A percentile compares a stretch with the other conserved stretches of the same genome.
These are phyloP conservation scores for Crassisporium funariophilum DNA, from an alignment of 768 basidiomycete genomes.

Conservation along the genomic window DNA sequence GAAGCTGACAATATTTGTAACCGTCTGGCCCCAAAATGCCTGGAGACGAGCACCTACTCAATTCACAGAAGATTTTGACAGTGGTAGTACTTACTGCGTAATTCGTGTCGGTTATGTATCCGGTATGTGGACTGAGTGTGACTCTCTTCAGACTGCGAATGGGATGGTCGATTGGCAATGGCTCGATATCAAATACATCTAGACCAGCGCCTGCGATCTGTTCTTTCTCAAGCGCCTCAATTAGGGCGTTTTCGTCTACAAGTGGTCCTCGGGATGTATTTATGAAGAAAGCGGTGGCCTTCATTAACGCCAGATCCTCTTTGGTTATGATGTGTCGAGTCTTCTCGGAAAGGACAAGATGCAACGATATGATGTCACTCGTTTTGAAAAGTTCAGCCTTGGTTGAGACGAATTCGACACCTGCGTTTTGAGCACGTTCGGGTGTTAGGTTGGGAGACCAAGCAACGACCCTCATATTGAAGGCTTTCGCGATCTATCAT, in stretches of 20 bases:
- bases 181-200: conserved; percentile 70
- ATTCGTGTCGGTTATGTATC: conserved; percentile 53
- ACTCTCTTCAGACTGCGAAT: conserved; percentile 53
- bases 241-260: conserved; percentile 58
- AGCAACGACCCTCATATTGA: conserved; percentile 59
- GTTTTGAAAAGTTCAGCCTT: conserved; percentile 55
- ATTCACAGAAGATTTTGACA: neutral
- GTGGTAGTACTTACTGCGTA: conserved; percentile 42
- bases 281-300: conserved; percentile 58
- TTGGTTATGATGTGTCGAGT: conserved; percentile 52
- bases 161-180: conserved; percentile 59
- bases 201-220: conserved; percentile 61
- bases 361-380: conserved; percentile 64
- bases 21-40: conserved; percentile 55
- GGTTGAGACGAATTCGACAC: conserved; percentile 47
- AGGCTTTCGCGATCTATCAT: conserved; percentile 59
- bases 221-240: conserved; percentile 46
- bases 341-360: conserved; percentile 55
- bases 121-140: conserved; percentile 63
- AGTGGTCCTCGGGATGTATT: conserved; percentile 71
- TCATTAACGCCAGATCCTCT: conserved; percentile 54
- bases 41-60: conserved; percentile 20
- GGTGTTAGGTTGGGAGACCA: conserved; percentile 70
- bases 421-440: conserved; percentile 53
- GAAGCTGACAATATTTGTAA: conserved; percentile 59